These are phyloP conservation scores for Hypoxylon lenormandii DNA, from an alignment of 495 filamentous ascomycete species.

Conservation along the genomic window DNA sequence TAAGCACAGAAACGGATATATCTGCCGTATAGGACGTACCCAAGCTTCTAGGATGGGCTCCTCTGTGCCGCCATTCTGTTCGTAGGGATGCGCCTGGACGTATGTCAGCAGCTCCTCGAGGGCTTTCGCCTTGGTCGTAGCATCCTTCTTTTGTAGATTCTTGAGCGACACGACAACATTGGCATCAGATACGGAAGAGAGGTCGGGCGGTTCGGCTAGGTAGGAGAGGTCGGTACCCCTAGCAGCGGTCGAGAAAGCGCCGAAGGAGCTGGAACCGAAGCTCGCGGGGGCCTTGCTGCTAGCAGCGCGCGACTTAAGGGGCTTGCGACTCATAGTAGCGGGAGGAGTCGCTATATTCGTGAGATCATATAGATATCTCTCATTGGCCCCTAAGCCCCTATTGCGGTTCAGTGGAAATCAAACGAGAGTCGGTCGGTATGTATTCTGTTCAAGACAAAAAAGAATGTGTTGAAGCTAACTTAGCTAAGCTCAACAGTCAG, in stretches of 20 bases:
- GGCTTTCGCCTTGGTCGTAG: constrained; percentile 90
- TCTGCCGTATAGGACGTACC: constrained; percentile 68
- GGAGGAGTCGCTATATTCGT: constrained; percentile 8
- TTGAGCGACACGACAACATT: constrained; percentile 89
- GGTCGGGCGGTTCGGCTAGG: constrained; percentile 83
- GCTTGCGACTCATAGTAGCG: constrained; percentile 49
- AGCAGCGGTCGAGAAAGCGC: constrained; percentile 61
- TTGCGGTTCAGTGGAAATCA: too few species aligned
- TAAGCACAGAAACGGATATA: constrained; percentile 34
- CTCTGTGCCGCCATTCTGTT: constrained; percentile 69
- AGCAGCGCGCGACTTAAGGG: constrained; percentile 45
- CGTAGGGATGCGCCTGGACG: constrained; percentile 62
- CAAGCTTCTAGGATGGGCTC: constrained; percentile 84
- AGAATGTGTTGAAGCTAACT: constrained; percentile 4
- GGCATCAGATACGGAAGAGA: constrained; percentile 78
- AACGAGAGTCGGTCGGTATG: background rate
- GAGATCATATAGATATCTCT: background rate
- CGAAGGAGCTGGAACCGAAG: constrained; percentile 56
- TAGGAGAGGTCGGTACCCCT: constrained; percentile 73
- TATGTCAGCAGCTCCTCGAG: constrained; percentile 83
- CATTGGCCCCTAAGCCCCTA: background rate
- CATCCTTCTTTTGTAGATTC: constrained; percentile 90
- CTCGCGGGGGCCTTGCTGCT: constrained; percentile 47
- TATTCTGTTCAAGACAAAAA: background rate
- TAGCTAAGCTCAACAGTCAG: background rate